Evolutionary conservation across 257 asterid species (phyloP).

Genomic region (Nicotiana knightiana): DNA sequence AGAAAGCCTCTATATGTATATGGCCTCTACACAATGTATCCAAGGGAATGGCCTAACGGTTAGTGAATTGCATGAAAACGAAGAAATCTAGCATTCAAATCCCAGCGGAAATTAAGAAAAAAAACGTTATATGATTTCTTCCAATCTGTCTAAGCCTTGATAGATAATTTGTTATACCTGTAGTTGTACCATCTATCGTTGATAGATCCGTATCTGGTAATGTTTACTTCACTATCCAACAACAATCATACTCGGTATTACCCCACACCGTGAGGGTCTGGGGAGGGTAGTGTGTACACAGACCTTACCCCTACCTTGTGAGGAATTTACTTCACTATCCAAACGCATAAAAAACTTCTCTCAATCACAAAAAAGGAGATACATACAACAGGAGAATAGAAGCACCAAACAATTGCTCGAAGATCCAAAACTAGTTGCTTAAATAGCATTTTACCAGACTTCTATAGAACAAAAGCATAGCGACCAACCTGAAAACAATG

Average conservation of each 20-base stretch:
- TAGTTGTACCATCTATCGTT: neutral
- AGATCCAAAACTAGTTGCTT: neutral
- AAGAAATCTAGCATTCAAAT: too few relatives aligned
- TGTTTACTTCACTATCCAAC: neutral
- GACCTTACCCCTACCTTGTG: too few relatives aligned
- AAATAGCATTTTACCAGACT: constrained; percentile 1
- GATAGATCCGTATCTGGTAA: neutral
- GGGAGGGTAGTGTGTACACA: too few relatives aligned
- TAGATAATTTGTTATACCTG: neutral
- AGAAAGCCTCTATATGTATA: too few relatives aligned
- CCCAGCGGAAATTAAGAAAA: too few relatives aligned
- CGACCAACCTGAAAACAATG: neutral
- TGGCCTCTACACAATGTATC: too few relatives aligned
- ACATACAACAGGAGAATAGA: neutral
- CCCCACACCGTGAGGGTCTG: too few relatives aligned
- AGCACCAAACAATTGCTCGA: neutral
- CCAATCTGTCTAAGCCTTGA: too few relatives aligned
- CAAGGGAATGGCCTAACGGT: too few relatives aligned
- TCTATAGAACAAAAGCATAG: neutral
- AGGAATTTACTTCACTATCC: neutral
- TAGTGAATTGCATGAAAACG: too few relatives aligned
- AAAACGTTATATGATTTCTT: too few relatives aligned
- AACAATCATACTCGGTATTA: too few relatives aligned
- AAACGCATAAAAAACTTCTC: neutral
- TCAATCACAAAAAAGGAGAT: neutral